A percentile compares a stretch with the other conserved stretches of the same genome.
Evolutionary conservation across 495 filamentous ascomycete species (phyloP).

Genomic region (Neurospora sp.): DNA sequence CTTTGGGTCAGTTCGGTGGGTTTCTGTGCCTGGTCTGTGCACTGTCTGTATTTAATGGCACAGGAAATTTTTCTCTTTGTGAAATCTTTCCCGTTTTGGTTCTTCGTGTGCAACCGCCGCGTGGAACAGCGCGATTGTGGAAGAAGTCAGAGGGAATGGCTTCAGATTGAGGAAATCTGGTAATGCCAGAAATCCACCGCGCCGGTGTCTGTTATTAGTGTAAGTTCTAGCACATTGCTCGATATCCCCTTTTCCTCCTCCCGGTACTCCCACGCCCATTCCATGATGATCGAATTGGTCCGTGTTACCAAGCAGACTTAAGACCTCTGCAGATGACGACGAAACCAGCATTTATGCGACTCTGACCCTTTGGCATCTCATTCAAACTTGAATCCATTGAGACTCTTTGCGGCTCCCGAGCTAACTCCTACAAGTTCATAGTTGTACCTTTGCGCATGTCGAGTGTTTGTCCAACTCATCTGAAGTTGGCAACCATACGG

Average conservation of each 20-base stretch:
- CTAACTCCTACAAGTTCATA: not conserved
- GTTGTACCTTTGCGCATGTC: not conserved
- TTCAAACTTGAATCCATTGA: not conserved
- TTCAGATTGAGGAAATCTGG: not conserved
- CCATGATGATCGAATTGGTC: constrained; percentile 95
- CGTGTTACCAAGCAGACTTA: constrained; percentile 99
- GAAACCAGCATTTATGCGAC: constrained; percentile 62
- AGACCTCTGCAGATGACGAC: constrained; percentile 84
- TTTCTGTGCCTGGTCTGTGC: constrained; percentile 7
- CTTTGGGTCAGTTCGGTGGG: not conserved
- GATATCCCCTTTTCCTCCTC: not conserved
- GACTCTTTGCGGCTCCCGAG: not conserved
- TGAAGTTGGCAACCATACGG: not conserved
- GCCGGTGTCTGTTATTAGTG: not conserved
- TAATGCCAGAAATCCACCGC: not conserved
- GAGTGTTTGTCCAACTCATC: not conserved
- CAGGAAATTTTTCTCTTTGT: constrained; percentile 9
- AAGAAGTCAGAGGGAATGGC: not conserved
- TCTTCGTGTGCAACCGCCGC: constrained; percentile 13
- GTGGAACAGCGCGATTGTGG: not conserved
- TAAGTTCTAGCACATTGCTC: not conserved
- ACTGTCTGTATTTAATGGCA: constrained; percentile 14
- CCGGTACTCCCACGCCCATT: constrained; percentile 8
- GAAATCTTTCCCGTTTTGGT: constrained; percentile 5
- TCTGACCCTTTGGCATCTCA: constrained; percentile 51